Conservation (phyloP, 306 rosid genomes). For the Quercus agrifolia region DNA sequence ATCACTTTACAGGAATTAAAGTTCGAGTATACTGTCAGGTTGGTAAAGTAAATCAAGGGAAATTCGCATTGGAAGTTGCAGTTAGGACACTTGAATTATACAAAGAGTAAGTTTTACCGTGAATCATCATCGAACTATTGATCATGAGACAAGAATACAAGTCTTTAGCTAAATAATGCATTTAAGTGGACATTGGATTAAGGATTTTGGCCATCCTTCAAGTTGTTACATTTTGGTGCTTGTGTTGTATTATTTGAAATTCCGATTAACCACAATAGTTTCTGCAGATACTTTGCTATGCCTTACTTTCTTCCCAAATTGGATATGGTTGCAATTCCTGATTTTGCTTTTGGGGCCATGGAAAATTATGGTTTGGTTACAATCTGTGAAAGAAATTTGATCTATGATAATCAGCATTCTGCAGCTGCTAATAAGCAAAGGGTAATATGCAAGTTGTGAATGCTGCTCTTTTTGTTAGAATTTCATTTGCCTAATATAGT, state of each 20-base stretch:
- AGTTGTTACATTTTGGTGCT: neutral
- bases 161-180: neutral
- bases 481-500: slow-evolving; percentile 16
- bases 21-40: slow-evolving; percentile 91
- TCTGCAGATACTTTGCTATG: slow-evolving; percentile 71
- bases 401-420: slow-evolving; percentile 81
- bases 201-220: too few relatives aligned
- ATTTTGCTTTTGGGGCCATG: slow-evolving; percentile 44
- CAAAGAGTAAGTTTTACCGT: slow-evolving; percentile 56
- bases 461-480: slow-evolving; percentile 12
- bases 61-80: slow-evolving; percentile 83
- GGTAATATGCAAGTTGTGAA: slow-evolving; percentile 9
- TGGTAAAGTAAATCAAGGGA: slow-evolving; percentile 82
- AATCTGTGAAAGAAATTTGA: slow-evolving; percentile 83
- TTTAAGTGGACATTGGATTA: too few relatives aligned
- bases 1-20: slow-evolving; percentile 60
- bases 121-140: neutral
- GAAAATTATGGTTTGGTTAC: slow-evolving; percentile 96
- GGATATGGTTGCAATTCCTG: too few relatives aligned
- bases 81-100: slow-evolving; percentile 66
- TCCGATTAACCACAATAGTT: slow-evolving; percentile 20
- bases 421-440: slow-evolving; percentile 42
- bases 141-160: neutral
- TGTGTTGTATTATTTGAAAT: slow-evolving; percentile 11
- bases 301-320: slow-evolving; percentile 37